Percentiles rank a stretch among this genome's conserved stretches.
phyloP scores from a whole-genome alignment of 2,329 filamentous ascomycete genomes.

The Clonostachys solani region DNA sequence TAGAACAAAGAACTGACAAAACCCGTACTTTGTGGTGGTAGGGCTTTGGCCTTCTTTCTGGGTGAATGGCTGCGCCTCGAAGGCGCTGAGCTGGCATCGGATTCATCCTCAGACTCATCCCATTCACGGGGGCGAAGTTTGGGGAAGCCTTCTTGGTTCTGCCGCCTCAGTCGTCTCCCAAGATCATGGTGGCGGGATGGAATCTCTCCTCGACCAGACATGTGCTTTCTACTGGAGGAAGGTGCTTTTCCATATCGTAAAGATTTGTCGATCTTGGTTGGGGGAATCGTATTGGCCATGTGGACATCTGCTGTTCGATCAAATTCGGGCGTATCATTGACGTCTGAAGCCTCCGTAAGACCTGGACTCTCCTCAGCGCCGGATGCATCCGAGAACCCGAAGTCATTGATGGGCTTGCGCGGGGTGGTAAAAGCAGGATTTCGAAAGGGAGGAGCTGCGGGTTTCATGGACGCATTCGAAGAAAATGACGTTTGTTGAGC shows the following conservation, averaged over 20 bases:
- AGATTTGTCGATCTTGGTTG: conserved; percentile 39
- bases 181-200: conserved; percentile 27
- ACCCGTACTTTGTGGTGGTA: conserved; percentile 8
- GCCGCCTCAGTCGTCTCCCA: conserved; percentile 48
- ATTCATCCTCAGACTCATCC: conserved; percentile 33
- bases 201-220: conserved; percentile 64
- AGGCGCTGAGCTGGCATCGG: conserved; percentile 25
- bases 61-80: too few species aligned
- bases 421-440: conserved; percentile 64
- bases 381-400: conserved; percentile 49
- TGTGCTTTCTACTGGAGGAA: conserved; percentile 28
- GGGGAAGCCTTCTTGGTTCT: conserved; percentile 35
- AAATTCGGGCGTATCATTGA: conserved; percentile 46
- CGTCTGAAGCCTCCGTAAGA: conserved; percentile 51
- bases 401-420: conserved; percentile 50
- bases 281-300: conserved; percentile 38
- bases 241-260: conserved; percentile 34
- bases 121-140: not conserved
- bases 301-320: conserved; percentile 38
- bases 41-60: not conserved
- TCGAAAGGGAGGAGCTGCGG: conserved; percentile 49
- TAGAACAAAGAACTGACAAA: conserved; percentile 40
- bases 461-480: conserved; percentile 29
- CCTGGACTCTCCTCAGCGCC: conserved; percentile 58
- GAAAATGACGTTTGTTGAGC: conserved; percentile 32